Base-by-base conservation (phyloP, 2,329 filamentous ascomycete genomes). In the Ploettnerulaceae sp. region DNA sequence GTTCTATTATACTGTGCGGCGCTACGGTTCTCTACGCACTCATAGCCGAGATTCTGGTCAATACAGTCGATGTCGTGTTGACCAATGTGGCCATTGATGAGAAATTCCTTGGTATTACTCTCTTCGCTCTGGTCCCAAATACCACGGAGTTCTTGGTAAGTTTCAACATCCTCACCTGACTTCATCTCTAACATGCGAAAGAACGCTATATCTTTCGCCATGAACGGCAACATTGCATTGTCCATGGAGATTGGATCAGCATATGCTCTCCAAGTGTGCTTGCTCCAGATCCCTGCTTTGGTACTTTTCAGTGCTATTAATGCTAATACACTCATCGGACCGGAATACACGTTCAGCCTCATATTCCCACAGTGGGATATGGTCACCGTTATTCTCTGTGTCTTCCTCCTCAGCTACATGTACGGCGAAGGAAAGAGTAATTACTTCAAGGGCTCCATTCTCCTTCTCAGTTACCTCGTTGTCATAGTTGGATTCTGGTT, bases 301-400 rank as follows among this genome's bases (percentile, higher is more conserved):
- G 91, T 98, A 1, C 74, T 95, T 32, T 98, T 91, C 73, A 94
- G 87, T 49, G 90, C 89, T 7, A 66, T 91, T 29, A 85, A 86
- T 59, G 79, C 77, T 6, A 68, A 65, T 28, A 76, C 71, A 53
- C 67, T 83, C 39, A 71, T 76, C n/a, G 69, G 73, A 0, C 61
- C 67, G 2, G 67, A 75, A 49, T 84, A 85, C 63, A 87, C 82
- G 0, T 93, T 93, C 65, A 86, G 82, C 26, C 77, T 98, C 25
- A 88, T 97, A 34, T 97, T 98, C 71, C 93, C 93, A 1, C 93
- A 98, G 66, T 98, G 91, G 91, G 93, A 98, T 66, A 94, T 98
- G 88, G 84, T 97, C 9, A 95, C 88, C 0, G 89, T 97, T 12
- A 95, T 97, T 49, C 71, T 98, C 12, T 96, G 91, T 61, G 89